These are phyloP conservation scores for Thelephora ganbajun DNA, from an alignment of 768 basidiomycete genomes.

Conservation along the genomic window DNA sequence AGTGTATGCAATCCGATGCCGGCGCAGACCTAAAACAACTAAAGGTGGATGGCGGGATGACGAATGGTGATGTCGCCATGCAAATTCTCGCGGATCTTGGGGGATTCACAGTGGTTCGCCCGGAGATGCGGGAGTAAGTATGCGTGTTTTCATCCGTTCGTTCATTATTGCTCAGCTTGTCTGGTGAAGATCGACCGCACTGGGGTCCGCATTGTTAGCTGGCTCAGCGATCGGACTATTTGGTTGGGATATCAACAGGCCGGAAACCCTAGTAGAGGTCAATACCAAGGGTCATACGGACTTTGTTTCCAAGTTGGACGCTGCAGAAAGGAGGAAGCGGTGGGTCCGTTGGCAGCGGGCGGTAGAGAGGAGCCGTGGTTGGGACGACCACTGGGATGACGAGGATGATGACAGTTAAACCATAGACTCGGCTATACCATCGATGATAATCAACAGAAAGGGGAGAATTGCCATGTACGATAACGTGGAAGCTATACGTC, in stretches of 20 bases:
- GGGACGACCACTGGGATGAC: conserved; percentile 47
- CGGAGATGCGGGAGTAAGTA: conserved; percentile 91
- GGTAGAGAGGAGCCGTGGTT: conserved; percentile 68
- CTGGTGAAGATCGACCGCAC: conserved; percentile 69
- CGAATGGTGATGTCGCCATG: conserved; percentile 86
- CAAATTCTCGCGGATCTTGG: conserved; percentile 76
- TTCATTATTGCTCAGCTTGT: background rate
- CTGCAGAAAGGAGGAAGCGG: conserved; percentile 41
- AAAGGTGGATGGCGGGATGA: conserved; percentile 98
- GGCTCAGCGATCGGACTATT: conserved; percentile 78
- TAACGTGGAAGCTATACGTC: too few species aligned
- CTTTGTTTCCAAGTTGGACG: conserved; percentile 47
- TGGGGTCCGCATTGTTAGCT: conserved; percentile 90
- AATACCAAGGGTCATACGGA: conserved; percentile 70
- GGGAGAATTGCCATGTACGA: too few species aligned
- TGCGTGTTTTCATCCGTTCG: background rate
- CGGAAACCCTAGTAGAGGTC: conserved; percentile 72
- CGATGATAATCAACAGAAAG: too few species aligned
- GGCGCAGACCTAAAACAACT: conserved; percentile 65
- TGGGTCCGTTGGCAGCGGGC: conserved; percentile 85
- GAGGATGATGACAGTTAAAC: background rate
- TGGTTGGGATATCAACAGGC: conserved; percentile 82
- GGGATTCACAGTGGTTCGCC: conserved; percentile 83
- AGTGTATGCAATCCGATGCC: conserved; percentile 92
- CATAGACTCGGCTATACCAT: too few species aligned